phyloP scores from a whole-genome alignment of 176 grass and related monocot genomes.

The Otatea glauca region DNA sequence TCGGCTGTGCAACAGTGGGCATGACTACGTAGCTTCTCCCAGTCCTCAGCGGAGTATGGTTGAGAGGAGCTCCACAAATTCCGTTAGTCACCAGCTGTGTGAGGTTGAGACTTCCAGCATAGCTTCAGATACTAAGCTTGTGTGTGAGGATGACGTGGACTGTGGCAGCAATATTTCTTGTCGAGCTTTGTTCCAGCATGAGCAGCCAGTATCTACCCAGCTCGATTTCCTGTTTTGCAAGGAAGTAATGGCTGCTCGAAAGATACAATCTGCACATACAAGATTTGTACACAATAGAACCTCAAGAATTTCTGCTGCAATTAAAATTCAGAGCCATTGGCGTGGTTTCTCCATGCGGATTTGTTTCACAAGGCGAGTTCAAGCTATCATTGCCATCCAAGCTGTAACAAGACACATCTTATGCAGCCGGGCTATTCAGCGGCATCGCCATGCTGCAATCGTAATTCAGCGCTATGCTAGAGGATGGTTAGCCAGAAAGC shows the following conservation, averaged over 20 bases:
- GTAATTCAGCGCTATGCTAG: conserved; percentile 55
- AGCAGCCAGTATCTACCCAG: conserved; percentile 15
- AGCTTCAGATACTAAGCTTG: conserved; percentile 31
- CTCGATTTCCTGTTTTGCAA: conserved; percentile 21
- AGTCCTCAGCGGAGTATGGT: conserved; percentile 6
- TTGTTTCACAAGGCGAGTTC: conserved; percentile 45
- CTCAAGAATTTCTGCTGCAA: conserved; percentile 47
- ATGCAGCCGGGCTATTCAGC: conserved; percentile 34
- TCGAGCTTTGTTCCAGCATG: conserved; percentile 20
- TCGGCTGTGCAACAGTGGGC: conserved; percentile 16
- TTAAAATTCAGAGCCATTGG: conserved; percentile 67
- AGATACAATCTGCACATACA: conserved; percentile 62
- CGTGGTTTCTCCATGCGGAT: conserved; percentile 46
- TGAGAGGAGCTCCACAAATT: conserved; percentile 20
- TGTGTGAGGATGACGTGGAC: conserved; percentile 6
- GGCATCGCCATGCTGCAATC: conserved; percentile 24
- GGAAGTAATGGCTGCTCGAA: conserved; percentile 50
- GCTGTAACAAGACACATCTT: conserved; percentile 42
- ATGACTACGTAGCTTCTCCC: conserved; percentile 9
- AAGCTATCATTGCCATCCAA: conserved; percentile 52
- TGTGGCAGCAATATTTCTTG: conserved; percentile 26
- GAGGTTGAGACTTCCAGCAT: conserved; percentile 3
- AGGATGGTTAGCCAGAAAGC: conserved; percentile 60
- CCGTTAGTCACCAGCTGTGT: not conserved
- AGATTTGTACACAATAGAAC: conserved; percentile 40